Evolutionary conservation across 306 rosid species (phyloP), one percentile per base, ranked within the genome.

Genomic region (Dryas octopetala): DNA sequence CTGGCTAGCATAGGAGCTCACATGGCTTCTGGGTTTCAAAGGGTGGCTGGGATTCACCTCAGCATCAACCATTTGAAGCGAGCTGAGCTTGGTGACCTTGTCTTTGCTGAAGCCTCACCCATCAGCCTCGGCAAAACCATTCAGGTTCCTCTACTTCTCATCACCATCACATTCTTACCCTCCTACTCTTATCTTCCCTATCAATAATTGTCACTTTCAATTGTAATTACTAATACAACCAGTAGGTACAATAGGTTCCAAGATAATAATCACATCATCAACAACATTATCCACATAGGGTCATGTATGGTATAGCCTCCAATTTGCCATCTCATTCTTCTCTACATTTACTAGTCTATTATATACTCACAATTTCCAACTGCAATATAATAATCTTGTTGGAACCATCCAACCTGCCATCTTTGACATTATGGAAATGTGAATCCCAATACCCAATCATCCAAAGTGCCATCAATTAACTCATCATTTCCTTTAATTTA

Each of bases 21-120:
- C 74, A 75, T 86, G 68, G 99, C 97, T 48, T 92, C 88, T 45
- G 97, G 97, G 2, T 92, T 75, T 49, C 74, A 81, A 63, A 85
- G 99, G 73, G 93, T 95, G 13, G 99, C 99, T 3, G 99, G 99
- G 67, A 83, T 95, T 80, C 91, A 95, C 57, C 97, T 95, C 45
- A 90, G 91, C 85, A 90, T 92, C 69, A 87, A 81, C 82, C 99
- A 95, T 81, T 69, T 95, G 89, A 87, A 87, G 79, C 68, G 81
- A 4, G 99, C 99, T 1, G 71, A 76, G 16, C 62, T 91, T 4
- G 97, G 97, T 60, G 99, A 95, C 48, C 76, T 85, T 58, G 74
- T 95, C 55, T 7, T 79, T 3, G 99, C 89, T 0, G 92, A 90
- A 83, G 99, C 97, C 28, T 48, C 78, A 13, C 99, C 99, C 51